These are phyloP conservation scores for Protomyces gravidus DNA, from an alignment of 1,139 yeast species.

Conservation along the genomic window DNA sequence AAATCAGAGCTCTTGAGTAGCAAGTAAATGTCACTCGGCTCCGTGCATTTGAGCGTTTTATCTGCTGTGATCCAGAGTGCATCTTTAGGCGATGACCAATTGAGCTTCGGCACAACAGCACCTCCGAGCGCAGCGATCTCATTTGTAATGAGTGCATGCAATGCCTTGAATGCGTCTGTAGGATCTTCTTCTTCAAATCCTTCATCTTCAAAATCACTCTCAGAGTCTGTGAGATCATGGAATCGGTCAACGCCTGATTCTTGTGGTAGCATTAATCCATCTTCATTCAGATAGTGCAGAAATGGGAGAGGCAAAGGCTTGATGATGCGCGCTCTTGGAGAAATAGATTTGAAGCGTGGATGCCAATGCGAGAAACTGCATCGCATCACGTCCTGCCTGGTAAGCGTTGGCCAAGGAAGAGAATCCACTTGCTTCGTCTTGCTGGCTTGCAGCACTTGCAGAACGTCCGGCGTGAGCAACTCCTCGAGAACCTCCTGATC, in stretches of 20 bases:
- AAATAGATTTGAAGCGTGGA: conserved; percentile 48
- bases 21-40: conserved; percentile 69
- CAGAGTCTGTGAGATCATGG: conserved; percentile 49
- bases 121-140: conserved; percentile 50
- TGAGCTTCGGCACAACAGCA: conserved; percentile 76
- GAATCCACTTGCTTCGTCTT: not conserved
- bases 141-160: conserved; percentile 53
- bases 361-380: conserved; percentile 79
- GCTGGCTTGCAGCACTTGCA: not conserved
- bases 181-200: conserved; percentile 33
- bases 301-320: conserved; percentile 65
- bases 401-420: conserved; percentile 15
- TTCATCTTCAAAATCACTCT: conserved; percentile 32
- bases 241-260: conserved; percentile 58
- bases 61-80: conserved; percentile 86
- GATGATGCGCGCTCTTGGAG: conserved; percentile 54
- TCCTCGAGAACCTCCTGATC: conserved; percentile 4
- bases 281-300: conserved; percentile 64
- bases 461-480: conserved; percentile 15
- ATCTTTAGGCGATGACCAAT: conserved; percentile 97
- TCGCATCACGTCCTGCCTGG: conserved; percentile 40
- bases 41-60: conserved; percentile 65
- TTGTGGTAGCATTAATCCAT: conserved; percentile 67
- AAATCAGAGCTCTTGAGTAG: conserved; percentile 82
- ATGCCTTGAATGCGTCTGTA: conserved; percentile 50